Percentiles rank a stretch among this genome's conserved stretches.
Conservation (phyloP, 2,329 filamentous ascomycete species). For the Hypomyces perniciosus region DNA sequence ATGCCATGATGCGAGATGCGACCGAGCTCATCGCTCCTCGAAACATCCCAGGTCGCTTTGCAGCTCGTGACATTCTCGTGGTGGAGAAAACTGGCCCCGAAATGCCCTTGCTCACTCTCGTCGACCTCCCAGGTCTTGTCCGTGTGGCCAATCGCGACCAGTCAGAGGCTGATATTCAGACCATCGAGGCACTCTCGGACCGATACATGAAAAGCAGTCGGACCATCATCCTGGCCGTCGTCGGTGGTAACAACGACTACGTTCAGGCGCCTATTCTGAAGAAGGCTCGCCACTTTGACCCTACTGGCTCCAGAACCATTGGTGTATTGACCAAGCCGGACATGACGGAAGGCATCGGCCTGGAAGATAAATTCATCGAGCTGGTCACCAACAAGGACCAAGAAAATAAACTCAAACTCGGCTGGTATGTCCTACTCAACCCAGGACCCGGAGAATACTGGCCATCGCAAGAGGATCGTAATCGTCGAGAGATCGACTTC, state of each 20-base stretch:
- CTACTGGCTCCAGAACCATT: slow-evolving; percentile 42
- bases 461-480: slow-evolving; percentile 37
- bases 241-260: slow-evolving; percentile 50
- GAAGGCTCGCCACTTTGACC: slow-evolving; percentile 46
- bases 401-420: slow-evolving; percentile 45
- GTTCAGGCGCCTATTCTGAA: slow-evolving; percentile 47
- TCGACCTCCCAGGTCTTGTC: slow-evolving; percentile 56
- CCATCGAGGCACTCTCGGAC: slow-evolving; percentile 46
- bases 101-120: slow-evolving; percentile 53
- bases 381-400: slow-evolving; percentile 45
- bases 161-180: slow-evolving; percentile 45
- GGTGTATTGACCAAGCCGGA: slow-evolving; percentile 49
- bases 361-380: slow-evolving; percentile 50
- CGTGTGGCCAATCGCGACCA: slow-evolving; percentile 48
- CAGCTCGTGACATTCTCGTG: slow-evolving; percentile 48
- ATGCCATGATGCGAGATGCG: slow-evolving; percentile 45
- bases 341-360: slow-evolving; percentile 46
- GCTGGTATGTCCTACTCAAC: slow-evolving; percentile 48
- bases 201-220: slow-evolving; percentile 51
- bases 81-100: slow-evolving; percentile 55
- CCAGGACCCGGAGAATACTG: slow-evolving; percentile 42
- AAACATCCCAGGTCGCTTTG: slow-evolving; percentile 45
- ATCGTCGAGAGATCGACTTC: slow-evolving; percentile 40
- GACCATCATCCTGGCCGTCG: slow-evolving; percentile 50
- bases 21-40: slow-evolving; percentile 46